A percentile compares a stretch with the other conserved stretches of the same genome.
These are phyloP conservation scores for Ottelia alismoides DNA, from an alignment of 106 monocot species.

Conservation along the genomic window DNA sequence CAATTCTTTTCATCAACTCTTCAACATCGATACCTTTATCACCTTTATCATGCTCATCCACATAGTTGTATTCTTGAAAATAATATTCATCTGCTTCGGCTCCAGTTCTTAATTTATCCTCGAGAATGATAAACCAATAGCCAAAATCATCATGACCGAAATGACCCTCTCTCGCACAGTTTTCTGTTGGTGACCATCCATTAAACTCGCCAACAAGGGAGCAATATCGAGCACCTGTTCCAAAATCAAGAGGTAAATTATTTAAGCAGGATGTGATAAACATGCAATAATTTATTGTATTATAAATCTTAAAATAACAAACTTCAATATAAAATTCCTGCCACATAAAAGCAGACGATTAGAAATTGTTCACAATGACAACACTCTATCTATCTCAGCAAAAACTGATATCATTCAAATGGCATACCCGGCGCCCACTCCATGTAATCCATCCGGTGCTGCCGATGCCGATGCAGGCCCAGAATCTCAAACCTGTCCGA, in stretches of 20 bases:
- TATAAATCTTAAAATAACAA: too few relatives aligned
- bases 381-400: too few relatives aligned
- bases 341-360: too few relatives aligned
- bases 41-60: conserved; percentile 92
- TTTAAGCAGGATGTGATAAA: too few relatives aligned
- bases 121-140: conserved; percentile 95
- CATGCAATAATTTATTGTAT: too few relatives aligned
- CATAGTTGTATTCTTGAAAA: conserved; percentile 96
- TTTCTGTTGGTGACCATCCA: conserved; percentile 82
- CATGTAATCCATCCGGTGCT: conserved; percentile 68
- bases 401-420: too few relatives aligned
- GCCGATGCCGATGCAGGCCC: conserved; percentile 55
- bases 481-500: conserved; percentile 41
- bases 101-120: conserved; percentile 79
- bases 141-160: conserved; percentile 99
- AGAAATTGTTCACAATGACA: too few relatives aligned
- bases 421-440: conserved; percentile 78
- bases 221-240: conserved; percentile 80
- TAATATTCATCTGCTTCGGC: conserved; percentile 76
- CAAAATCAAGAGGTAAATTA: background rate
- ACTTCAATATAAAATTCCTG: background rate
- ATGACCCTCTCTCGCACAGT: conserved; percentile 84
- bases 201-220: conserved; percentile 89
- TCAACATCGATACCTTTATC: conserved; percentile 55
- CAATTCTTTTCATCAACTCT: conserved; percentile 51